Evolutionary conservation across 2,329 filamentous ascomycete species (phyloP), one percentile per base, ranked within the genome.

Genomic region (Ophiosphaerella korrae): DNA sequence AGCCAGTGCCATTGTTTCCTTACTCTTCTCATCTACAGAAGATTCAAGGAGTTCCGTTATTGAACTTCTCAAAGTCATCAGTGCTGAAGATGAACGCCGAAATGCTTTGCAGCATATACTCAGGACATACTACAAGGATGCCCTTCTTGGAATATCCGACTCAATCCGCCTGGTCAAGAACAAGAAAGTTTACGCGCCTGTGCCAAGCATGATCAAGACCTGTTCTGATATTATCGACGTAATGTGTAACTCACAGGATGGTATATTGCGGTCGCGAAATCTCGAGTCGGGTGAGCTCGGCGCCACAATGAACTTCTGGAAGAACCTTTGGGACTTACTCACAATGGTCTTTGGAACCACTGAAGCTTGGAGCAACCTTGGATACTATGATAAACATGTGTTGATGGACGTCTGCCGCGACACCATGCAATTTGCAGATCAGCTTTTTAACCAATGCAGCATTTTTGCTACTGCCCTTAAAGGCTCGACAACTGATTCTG

Each of bases 401-500:
- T 92, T 99, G 90, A 88, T 92, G 64, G 87, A 96, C 50, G 97
- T 97, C 66, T 97, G 92, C 68, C 87, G 94, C 59, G 91, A 96
- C 68, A 89, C 90, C 12, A 99, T 99, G 84, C 91, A 97, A 64
- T 89, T 96, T 67, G 92, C 93, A 0, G 90, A 96, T 66, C 82
- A 84, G 32, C 81, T 96, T 1, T 89, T 97, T 67, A 87, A 90
- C 35, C 87, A 96, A 62, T 94, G 95, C 70, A 87, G 86, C 43
- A 83, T 97, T 51, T 86, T 99, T 56, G 85, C 90, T 2, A 88
- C 87, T 39, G 88, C 89, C 11, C 73, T 92, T 49, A 76, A 76
- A 34, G 76, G 77, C 37, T 60, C 66, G 11, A 58, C 58, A 7
- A 51, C 53, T 5, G 62, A 62, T 12, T 52, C 57, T 44, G 75